Evolutionary conservation across 768 basidiomycete species (phyloP), one percentile per base, ranked within the genome.

Genomic region (Macrocybe gigantea): DNA sequence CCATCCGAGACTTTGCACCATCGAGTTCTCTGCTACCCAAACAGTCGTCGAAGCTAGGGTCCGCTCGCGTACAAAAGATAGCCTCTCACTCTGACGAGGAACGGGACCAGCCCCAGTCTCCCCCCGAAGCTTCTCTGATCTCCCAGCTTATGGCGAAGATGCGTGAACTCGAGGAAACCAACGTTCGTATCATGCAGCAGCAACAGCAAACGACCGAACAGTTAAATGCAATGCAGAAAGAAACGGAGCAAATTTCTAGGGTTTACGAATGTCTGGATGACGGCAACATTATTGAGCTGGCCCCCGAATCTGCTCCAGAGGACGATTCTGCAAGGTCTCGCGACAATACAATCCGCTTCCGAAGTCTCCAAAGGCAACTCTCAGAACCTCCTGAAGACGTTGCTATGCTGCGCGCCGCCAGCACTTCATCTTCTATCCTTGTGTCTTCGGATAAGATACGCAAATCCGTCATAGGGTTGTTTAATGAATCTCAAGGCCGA

Each of bases 91-190:
- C 29, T 14, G 37, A 4, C 46, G 53, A 29, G 44, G 50, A 10
- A 60, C 51, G 51, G 46, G 33, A 53, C 29, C 51, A 52, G 29
- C 50, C 51, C 39, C 29, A 52, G 39, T 47, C 54, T 14, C 49
- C 57, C 37, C 72, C 53, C 50, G 75, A 83, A 63, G 79, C 72
- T 53, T 68, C 63, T 53, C 71, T 92, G 45, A 76, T 91, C n/a
- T 70, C 79, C 7, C 83, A 88, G 59, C 76, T 92, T 6, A 65
- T 90, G 38, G 59, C 67, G 11, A 92, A 92, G 66, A 85, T 92
- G 44, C 71, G 75, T 41, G 88, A 92, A 60, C 72, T 92, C 1
- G 87, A 92, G 57, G 75, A 81, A 35, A 78, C 85, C 2, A 92
- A 92, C 54, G 52, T 67, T 6, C 75, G 78, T 47, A 88, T 92